phyloP scores from a whole-genome alignment of 106 monocot species.

The Chionographis japonica region DNA sequence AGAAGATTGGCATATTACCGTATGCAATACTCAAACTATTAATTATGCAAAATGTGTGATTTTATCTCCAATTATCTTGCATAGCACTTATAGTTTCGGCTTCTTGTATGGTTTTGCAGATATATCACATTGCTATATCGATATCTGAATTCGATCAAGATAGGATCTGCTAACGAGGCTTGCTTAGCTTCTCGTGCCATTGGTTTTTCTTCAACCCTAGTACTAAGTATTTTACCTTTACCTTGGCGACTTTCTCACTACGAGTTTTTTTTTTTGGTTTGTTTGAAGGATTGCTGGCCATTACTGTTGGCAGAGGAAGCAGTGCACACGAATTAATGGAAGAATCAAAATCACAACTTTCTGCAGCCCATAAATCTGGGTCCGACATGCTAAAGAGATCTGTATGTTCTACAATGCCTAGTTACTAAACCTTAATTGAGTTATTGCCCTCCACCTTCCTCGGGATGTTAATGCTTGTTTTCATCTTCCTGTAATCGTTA shows the following conservation, averaged over 20 bases:
- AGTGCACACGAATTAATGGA: constrained; percentile 31
- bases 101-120: constrained; percentile 3
- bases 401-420: constrained; percentile 8
- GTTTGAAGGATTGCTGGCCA: constrained; percentile 22
- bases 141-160: constrained; percentile 28
- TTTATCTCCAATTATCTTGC: too few species aligned
- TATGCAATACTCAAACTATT: too few species aligned
- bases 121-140: constrained; percentile 25
- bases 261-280: neutral
- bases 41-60: too few species aligned
- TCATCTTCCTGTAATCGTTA: neutral
- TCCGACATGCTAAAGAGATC: constrained; percentile 24
- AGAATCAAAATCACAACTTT: constrained; percentile 25
- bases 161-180: constrained; percentile 29
- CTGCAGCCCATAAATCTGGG: constrained; percentile 24
- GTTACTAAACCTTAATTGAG: neutral
- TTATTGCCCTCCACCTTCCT: neutral
- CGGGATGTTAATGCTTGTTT: neutral
- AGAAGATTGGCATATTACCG: too few species aligned
- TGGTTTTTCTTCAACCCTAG: constrained; percentile 10
- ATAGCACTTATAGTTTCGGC: too few species aligned
- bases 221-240: neutral
- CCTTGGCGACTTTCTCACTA: neutral
- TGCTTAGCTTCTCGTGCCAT: constrained; percentile 34
- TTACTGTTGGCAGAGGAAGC: constrained; percentile 21